These are phyloP conservation scores for Brachypodium distachyon DNA, from an alignment of 202 grass and related monocot species.

Conservation along the genomic window DNA sequence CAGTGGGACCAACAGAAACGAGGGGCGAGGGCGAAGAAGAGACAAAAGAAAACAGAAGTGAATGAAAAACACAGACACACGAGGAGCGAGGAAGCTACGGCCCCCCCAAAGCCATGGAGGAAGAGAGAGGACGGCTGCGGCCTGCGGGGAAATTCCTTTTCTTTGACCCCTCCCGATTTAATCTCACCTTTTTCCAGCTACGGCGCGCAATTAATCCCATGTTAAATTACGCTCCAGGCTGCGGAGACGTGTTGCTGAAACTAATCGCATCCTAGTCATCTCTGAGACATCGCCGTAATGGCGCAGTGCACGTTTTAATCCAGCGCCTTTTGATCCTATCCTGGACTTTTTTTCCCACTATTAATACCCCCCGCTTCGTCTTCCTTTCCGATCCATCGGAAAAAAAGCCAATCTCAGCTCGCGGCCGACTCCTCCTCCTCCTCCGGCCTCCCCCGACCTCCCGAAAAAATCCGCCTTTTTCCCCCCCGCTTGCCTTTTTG, in stretches of 20 bases:
- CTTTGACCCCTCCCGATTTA: background rate
- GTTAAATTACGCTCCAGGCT: background rate
- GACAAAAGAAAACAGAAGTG: too few species aligned
- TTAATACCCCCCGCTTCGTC: slow-evolving; percentile 19
- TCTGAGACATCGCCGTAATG: background rate
- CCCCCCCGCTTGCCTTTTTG: slow-evolving; percentile 8
- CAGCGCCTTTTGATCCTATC: slow-evolving; percentile 28
- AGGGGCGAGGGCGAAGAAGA: too few species aligned
- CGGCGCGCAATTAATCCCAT: background rate
- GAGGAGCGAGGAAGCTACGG: background rate
- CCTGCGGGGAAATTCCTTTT: background rate
- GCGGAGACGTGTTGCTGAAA: background rate
- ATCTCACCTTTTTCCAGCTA: background rate
- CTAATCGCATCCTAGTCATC: background rate
- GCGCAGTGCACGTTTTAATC: background rate
- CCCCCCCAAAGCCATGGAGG: background rate
- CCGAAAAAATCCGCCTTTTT: slow-evolving; percentile 8
- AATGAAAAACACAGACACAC: too few species aligned
- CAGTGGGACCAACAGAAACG: background rate
- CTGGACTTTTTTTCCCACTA: background rate
- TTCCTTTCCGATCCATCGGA: background rate
- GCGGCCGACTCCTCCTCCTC: background rate
- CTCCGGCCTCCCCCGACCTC: slow-evolving; percentile 7
- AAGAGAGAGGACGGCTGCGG: background rate
- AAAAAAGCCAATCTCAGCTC: background rate